phyloP scores from a whole-genome alignment of 192 early-diverging fungal genomes.

The Entophlyctis helioformis region DNA sequence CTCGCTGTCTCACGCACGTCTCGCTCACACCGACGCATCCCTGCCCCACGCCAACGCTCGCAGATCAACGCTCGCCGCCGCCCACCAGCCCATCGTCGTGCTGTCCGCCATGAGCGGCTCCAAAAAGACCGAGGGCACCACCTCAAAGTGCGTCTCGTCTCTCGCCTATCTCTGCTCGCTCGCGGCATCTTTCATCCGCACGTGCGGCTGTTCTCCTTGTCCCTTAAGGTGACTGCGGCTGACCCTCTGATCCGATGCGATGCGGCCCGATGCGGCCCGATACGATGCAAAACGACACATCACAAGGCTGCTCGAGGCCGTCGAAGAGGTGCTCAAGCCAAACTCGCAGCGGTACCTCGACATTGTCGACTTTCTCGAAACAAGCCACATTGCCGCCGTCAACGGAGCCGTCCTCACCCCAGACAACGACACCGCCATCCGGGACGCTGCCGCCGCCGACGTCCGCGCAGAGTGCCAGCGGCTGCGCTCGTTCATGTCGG shows the following conservation, averaged over 20 bases:
- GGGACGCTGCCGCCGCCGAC: slow-evolving; percentile 34
- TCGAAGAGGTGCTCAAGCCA: slow-evolving; percentile 60
- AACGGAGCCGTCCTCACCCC: slow-evolving; percentile 23
- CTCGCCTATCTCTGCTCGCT: no score
- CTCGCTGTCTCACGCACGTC: no score
- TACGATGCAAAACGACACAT: no score
- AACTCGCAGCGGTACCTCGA: slow-evolving; percentile 56
- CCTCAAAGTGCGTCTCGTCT: slow-evolving; percentile 54
- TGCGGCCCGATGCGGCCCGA: background rate
- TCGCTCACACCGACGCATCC: no score
- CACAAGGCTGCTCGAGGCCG: slow-evolving; percentile 57
- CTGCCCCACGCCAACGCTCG: no score
- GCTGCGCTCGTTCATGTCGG: slow-evolving; percentile 76
- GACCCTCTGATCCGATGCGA: no score
- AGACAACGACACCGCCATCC: slow-evolving; percentile 15
- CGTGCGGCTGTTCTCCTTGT: no score
- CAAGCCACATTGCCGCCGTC: slow-evolving; percentile 67
- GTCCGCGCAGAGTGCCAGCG: slow-evolving; percentile 67
- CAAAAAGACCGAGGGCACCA: slow-evolving; percentile 82
- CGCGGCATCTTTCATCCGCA: no score
- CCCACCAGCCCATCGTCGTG: slow-evolving; percentile 79
- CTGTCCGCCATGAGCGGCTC: slow-evolving; percentile 89
- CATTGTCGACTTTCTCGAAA: slow-evolving; percentile 71
- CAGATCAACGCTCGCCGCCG: slow-evolving; percentile 43
- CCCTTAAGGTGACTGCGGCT: no score